Evolutionary conservation across 2,329 filamentous ascomycete species (phyloP), one percentile per base, ranked within the genome.

Genomic region (Kalaharituber pfeilii): DNA sequence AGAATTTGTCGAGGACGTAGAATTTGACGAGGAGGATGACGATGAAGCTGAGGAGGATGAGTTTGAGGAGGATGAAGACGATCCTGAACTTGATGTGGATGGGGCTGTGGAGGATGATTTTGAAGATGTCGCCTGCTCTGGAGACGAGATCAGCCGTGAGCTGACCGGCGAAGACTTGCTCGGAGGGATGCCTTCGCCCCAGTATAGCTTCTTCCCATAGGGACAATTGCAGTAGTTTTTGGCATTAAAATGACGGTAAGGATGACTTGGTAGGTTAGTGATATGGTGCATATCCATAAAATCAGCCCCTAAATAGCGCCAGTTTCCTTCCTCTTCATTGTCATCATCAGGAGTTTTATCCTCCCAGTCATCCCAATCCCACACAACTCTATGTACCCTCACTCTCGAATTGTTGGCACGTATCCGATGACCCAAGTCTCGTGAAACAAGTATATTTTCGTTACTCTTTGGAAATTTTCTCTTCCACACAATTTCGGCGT

Each of bases 351-450:
- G 18, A 18, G 13, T 22, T 18, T 15, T 47, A 11, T 47, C 42
- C 22, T 47, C 42, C 42, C 42, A 47, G 25, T 47, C 42, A 47
- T 47, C 25, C 42, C 42, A 47, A 22, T 47, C 42, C 42, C 42
- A 47, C 5, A 47, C 42, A 20, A 22, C 25, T 22, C 42, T 47
- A 22, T 47, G 42, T 4, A 47, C 3, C 11, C 42, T 47, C 18
- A 47, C 11, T 22, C 22, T 47, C 13, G 42, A 47, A 5, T 25
- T 22, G 13, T 22, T 22, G 3, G 3, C 5, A 2, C 42, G 15
- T 20, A 47, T 25, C 11, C 42, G n/a, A 22, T 47, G 42, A 4
- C 42, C 24, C 5, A 47, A 22, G 25, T 47, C 42, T 22, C 42
- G 42, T 22, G 18, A 22, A 22, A 47, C 42, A 15, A 47, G 42